Evolutionary conservation across 169 alveolate species (phyloP).

Genomic region (Eimeria falciformis): DNA sequence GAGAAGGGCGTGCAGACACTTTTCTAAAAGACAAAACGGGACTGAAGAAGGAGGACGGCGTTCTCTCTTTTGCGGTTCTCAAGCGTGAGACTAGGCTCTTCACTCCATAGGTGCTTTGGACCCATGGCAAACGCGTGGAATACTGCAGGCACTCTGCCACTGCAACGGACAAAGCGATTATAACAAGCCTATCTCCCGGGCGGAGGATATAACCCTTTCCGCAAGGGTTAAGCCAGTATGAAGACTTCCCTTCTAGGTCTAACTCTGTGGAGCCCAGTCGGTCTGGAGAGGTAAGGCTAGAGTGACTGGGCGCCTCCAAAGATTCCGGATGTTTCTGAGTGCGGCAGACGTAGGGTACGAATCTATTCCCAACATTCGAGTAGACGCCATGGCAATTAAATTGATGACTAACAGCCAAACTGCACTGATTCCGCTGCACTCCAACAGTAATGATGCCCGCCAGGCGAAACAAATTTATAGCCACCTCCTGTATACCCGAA

Average conservation of each 20-base stretch:
- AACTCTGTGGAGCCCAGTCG: no score
- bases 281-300: neutral
- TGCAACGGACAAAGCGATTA: conserved; percentile 28
- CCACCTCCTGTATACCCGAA: neutral
- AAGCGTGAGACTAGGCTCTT: neutral
- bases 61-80: neutral
- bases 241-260: no score
- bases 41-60: neutral
- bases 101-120: neutral
- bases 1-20: no score
- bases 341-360: neutral
- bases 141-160: conserved; percentile 44
- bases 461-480: neutral
- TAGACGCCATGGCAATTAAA: neutral
- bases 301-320: neutral
- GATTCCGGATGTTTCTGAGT: neutral
- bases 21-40: no score
- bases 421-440: neutral
- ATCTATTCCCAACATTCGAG: no score
- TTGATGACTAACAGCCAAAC: neutral
- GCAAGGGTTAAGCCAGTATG: conserved; percentile 42
- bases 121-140: conserved; percentile 29
- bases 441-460: neutral
- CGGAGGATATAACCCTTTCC: conserved; percentile 6
- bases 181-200: conserved; percentile 8